phyloP scores from a whole-genome alignment of 805 yeast genomes.

The Yarrowia sp. region DNA sequence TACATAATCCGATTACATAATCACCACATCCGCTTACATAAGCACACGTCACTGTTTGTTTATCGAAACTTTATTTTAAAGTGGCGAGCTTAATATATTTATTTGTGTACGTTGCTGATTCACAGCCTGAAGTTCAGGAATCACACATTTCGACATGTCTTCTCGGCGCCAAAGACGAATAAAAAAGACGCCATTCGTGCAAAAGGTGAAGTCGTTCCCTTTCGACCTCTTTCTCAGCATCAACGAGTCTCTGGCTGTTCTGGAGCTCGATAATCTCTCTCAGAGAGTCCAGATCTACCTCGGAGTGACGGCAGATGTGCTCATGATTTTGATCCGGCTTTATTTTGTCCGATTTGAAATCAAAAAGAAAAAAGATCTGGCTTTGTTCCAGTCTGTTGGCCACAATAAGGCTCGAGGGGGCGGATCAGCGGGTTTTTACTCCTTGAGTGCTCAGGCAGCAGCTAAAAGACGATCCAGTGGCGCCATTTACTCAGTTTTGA shows the following conservation, averaged over 20 bases:
- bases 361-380: neutral
- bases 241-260: slow-evolving; percentile 15
- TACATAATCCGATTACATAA: too few relatives aligned
- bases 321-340: slow-evolving; percentile 19
- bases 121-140: too few relatives aligned
- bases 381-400: slow-evolving; percentile 1
- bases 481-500: slow-evolving; percentile 11
- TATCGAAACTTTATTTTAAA: neutral
- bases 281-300: slow-evolving; percentile 30
- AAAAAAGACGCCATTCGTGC: slow-evolving; percentile 19
- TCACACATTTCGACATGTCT: neutral
- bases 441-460: slow-evolving; percentile 31
- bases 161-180: slow-evolving; percentile 1
- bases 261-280: slow-evolving; percentile 27
- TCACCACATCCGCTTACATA: neutral
- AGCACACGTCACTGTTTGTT: neutral
- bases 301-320: neutral
- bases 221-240: slow-evolving; percentile 29
- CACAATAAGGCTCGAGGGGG: neutral
- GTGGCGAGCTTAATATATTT: slow-evolving; percentile 8
- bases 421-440: slow-evolving; percentile 2
- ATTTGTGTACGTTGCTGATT: neutral
- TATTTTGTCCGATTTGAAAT: slow-evolving; percentile 28
- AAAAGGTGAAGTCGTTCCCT: slow-evolving; percentile 17
- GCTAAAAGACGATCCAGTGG: slow-evolving; percentile 18